Evolutionary conservation across 2,329 filamentous ascomycete species (phyloP), one percentile per base, ranked within the genome.

Genomic region (Pseudocercospora eumusae): DNA sequence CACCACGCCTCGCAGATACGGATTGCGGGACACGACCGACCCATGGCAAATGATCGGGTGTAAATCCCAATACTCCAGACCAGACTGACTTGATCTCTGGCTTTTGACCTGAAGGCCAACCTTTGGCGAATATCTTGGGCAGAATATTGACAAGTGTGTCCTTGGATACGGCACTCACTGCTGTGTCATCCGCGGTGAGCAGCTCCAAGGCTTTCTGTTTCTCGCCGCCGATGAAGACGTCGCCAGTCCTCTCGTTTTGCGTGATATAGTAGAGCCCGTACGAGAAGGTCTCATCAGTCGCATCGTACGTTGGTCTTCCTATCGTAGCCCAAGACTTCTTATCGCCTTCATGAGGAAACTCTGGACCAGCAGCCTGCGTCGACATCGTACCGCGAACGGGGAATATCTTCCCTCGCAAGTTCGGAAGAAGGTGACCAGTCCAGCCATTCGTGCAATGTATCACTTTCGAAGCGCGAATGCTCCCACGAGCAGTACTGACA

Each of bases 191-290:
- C 15, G 59, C 61, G 21, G 42, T 60, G 13, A 67, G 50, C 10
- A 68, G 28, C 23, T 68, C 66, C 4, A 20, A 56, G 1, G 56
- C 55, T 4, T 53, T 33, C 3, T 61, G 61, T 23, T 64, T 66
- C 28, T 67, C 66, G 18, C 65, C 65, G 4, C 65, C 65, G 10
- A 67, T 57, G 52, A 68, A 68, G 6, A 67, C 56, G 54, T 67
- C 66, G 21, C 66, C 66, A 4, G 63, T 63, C 5, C 56, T 28
- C 3, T 62, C 36, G 23, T 66, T 64, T 23, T 67, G 66, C 3
- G 65, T 68, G 31, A 68, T 61, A 11, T 68, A 68, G 25, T 68
- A 67, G 4, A 67, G 33, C 5, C 66, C 66, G 25, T 62, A 66
- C 2, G 61, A 64, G 60, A 68, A 66, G 0, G 60, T 62, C 1